These are phyloP conservation scores for Solanum chiquidenum DNA, from an alignment of 257 asterid species.

Conservation along the genomic window DNA sequence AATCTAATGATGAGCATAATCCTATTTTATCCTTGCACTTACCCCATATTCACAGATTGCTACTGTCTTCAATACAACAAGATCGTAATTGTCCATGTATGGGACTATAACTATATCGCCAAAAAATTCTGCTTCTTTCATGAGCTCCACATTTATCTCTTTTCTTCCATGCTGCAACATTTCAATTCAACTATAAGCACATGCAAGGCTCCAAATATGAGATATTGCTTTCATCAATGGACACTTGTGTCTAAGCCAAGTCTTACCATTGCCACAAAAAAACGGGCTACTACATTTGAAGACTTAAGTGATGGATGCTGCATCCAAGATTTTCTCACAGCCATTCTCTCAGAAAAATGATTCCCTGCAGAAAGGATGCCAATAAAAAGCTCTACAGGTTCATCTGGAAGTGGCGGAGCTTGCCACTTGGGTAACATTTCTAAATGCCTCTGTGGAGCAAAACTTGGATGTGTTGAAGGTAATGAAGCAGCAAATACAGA, in stretches of 20 bases:
- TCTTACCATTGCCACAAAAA: conserved; percentile 90
- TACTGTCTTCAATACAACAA: conserved; percentile 81
- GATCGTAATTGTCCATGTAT: conserved; percentile 92
- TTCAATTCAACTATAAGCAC: background rate
- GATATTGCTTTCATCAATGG: background rate
- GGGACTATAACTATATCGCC: conserved; percentile 91
- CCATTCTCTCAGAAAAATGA: conserved; percentile 97
- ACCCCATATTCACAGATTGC: conserved; percentile 99
- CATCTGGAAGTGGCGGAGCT: conserved; percentile 53
- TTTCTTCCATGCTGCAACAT: conserved; percentile 70
- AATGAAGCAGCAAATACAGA: conserved; percentile 71
- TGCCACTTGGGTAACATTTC: conserved; percentile 66
- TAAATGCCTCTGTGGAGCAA: conserved; percentile 62
- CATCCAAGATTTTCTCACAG: conserved; percentile 93
- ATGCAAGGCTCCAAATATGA: background rate
- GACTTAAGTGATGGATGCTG: conserved; percentile 57
- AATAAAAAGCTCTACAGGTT: conserved; percentile 70
- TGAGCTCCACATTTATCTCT: conserved; percentile 72
- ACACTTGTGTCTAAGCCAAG: background rate
- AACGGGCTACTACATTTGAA: conserved; percentile 57
- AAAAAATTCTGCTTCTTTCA: conserved; percentile 87
- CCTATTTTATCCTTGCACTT: conserved; percentile 10
- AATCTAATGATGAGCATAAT: background rate
- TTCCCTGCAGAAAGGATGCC: conserved; percentile 94
- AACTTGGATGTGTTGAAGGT: conserved; percentile 77